These are phyloP conservation scores for Apiospora saccharicola DNA, from an alignment of 2,329 filamentous ascomycete species.

Conservation along the genomic window DNA sequence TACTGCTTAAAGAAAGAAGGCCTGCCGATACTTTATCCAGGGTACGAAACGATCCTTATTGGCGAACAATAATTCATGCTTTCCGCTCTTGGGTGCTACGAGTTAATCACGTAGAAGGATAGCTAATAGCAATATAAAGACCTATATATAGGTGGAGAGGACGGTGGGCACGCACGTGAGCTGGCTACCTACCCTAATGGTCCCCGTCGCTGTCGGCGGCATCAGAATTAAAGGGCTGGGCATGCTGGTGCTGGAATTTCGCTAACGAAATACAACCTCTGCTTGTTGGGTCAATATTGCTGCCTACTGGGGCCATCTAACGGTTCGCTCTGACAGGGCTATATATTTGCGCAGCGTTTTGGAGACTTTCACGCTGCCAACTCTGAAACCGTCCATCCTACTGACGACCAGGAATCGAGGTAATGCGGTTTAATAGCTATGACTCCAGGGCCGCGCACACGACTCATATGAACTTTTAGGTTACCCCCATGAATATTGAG, in stretches of 20 bases:
- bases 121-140: neutral
- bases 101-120: neutral
- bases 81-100: neutral
- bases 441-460: neutral
- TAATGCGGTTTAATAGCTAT: neutral
- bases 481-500: neutral
- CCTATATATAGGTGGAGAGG: conserved; percentile 1
- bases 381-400: neutral
- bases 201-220: neutral
- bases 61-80: no score
- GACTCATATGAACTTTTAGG: neutral
- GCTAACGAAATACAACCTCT: neutral
- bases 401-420: neutral
- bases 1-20: no score
- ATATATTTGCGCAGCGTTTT: neutral
- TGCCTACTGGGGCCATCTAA: no score
- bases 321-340: neutral
- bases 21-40: no score
- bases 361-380: neutral
- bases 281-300: no score
- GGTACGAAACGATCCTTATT: no score
- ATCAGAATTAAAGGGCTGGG: neutral
- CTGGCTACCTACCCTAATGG: neutral
- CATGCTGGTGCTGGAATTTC: neutral
- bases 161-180: neutral